Percentiles rank a stretch among this genome's conserved stretches.
phyloP scores from a whole-genome alignment of 2,329 filamentous ascomycete species.

The Chaetomiaceae sp. region DNA sequence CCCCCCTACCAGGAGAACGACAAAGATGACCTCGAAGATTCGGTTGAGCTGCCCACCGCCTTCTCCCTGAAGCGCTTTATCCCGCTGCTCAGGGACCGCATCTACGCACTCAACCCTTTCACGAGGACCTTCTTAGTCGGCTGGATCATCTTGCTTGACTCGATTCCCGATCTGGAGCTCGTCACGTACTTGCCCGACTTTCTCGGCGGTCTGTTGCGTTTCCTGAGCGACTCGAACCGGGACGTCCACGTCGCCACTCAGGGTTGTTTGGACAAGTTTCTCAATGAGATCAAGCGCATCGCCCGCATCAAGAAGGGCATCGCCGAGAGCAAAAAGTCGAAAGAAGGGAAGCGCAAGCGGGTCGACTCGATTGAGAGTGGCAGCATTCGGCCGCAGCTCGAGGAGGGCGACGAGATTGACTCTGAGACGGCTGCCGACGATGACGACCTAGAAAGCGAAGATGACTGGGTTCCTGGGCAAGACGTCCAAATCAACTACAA shows the following conservation, averaged over 20 bases:
- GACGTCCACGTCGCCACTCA: conserved; percentile 96
- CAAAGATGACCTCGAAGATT: conserved; percentile 41
- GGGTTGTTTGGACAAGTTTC: conserved; percentile 79
- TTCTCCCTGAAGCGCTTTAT: conserved; percentile 92
- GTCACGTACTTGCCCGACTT: conserved; percentile 92
- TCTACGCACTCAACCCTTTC: conserved; percentile 90
- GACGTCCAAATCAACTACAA: conserved; percentile 93
- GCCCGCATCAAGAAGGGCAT: conserved; percentile 89
- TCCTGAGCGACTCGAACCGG: conserved; percentile 82
- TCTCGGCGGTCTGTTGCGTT: conserved; percentile 81
- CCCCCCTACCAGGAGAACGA: conserved; percentile 42
- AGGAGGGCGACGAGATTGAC: conserved; percentile 57
- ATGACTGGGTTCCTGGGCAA: conserved; percentile 96
- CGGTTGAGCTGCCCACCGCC: conserved; percentile 64
- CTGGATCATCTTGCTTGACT: conserved; percentile 92
- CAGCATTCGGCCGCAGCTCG: conserved; percentile 53
- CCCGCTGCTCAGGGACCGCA: conserved; percentile 86
- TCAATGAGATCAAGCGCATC: conserved; percentile 92
- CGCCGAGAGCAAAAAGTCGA: conserved; percentile 73
- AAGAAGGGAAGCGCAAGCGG: conserved; percentile 62
- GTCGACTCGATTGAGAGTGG: conserved; percentile 65
- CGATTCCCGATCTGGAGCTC: conserved; percentile 92
- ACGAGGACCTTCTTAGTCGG: conserved; percentile 92
- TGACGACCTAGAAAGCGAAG: conserved; percentile 63
- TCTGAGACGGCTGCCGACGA: conserved; percentile 55